phyloP scores from a whole-genome alignment of 257 asterid genomes.

The Orobanche coerulescens region DNA sequence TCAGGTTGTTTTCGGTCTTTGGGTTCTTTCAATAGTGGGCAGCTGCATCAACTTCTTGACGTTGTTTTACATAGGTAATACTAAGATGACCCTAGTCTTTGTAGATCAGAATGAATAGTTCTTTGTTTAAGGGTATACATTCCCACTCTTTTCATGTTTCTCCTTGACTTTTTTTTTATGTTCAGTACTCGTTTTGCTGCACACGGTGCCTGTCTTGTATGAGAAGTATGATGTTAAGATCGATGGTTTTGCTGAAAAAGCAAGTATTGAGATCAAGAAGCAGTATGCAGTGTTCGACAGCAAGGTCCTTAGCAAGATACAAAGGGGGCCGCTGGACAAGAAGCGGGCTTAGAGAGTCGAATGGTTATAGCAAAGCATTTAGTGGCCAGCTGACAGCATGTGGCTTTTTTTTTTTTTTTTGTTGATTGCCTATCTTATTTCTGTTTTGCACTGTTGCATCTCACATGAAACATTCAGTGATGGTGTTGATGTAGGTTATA shows the following conservation, averaged over 20 bases:
- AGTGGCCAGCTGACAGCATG: neutral
- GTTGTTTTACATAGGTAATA: slow-evolving; percentile 61
- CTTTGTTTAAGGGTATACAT: neutral
- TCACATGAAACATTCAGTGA: neutral
- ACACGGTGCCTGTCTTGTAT: slow-evolving; percentile 68
- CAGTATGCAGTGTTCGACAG: slow-evolving; percentile 63
- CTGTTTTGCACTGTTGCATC: neutral
- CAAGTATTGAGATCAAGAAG: slow-evolving; percentile 53
- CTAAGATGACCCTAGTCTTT: neutral
- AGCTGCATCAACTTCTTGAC: slow-evolving; percentile 85
- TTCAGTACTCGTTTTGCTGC: slow-evolving; percentile 66
- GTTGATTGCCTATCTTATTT: neutral
- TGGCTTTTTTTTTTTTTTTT: neutral
- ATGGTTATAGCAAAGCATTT: neutral
- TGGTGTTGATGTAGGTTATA: neutral
- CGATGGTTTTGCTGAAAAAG: slow-evolving; percentile 70
- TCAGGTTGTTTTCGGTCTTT: slow-evolving; percentile 66
- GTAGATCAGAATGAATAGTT: neutral
- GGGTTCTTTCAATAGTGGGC: slow-evolving; percentile 75
- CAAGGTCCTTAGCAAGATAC: slow-evolving; percentile 69
- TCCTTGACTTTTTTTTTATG: neutral
- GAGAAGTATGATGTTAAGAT: slow-evolving; percentile 81
- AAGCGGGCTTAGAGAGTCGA: slow-evolving; percentile 38
- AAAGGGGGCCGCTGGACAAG: slow-evolving; percentile 51
- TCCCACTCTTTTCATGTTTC: neutral